phyloP scores from a whole-genome alignment of 345 rosid genomes.

The Syzygium oleosum region DNA sequence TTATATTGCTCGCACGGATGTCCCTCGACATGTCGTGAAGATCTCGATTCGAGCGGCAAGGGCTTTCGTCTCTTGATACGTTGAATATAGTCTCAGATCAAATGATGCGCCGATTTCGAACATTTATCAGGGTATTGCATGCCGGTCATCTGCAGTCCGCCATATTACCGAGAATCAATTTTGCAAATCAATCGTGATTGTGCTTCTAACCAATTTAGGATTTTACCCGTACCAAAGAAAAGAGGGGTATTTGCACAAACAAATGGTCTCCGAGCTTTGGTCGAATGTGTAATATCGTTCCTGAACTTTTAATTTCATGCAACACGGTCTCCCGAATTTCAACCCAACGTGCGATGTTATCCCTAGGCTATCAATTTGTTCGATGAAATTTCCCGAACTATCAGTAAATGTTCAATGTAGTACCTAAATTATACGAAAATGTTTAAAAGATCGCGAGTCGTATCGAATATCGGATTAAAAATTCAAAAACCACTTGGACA shows the following conservation, averaged over 20 bases:
- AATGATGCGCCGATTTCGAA: neutral
- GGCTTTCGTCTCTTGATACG: neutral
- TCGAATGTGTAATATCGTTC: rapidly evolving
- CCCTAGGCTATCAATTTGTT: neutral
- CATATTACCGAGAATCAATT: neutral
- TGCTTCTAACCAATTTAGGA: neutral
- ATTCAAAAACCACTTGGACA: neutral
- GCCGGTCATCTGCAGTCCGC: rapidly evolving
- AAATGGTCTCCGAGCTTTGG: rapidly evolving
- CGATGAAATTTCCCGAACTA: rapidly evolving
- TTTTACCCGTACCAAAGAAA: neutral
- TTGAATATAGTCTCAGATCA: neutral
- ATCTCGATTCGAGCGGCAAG: neutral
- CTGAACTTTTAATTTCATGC: rapidly evolving
- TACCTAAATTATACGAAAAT: neutral
- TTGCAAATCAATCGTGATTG: rapidly evolving
- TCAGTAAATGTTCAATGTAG: rapidly evolving
- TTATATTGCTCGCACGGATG: neutral
- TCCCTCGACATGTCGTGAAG: neutral
- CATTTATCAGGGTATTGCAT: neutral
- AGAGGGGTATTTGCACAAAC: rapidly evolving
- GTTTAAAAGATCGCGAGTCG: rapidly evolving
- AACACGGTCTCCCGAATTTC: rapidly evolving
- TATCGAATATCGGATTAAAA: neutral
- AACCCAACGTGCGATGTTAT: rapidly evolving